Percentiles rank a stretch among this genome's conserved stretches.
Conservation (phyloP, 2,329 filamentous ascomycete species). For the Capronia coronata region DNA sequence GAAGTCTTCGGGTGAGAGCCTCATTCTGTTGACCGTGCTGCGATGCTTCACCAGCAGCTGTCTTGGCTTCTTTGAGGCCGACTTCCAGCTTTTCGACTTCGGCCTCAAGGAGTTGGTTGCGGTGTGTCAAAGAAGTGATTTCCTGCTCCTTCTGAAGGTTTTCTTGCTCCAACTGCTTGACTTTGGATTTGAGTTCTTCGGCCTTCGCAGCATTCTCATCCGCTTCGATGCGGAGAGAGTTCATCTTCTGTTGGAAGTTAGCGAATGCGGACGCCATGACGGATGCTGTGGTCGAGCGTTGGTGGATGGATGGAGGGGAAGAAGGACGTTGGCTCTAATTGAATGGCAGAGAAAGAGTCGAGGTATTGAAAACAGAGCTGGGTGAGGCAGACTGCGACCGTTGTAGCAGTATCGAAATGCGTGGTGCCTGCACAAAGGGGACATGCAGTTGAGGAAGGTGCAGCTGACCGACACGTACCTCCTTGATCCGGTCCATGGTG, state of each 20-base stretch:
- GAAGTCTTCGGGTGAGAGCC: constrained; percentile 80
- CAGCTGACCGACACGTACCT: constrained; percentile 54
- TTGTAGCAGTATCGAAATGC: constrained; percentile 14
- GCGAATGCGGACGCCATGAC: constrained; percentile 29
- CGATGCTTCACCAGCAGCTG: constrained; percentile 71
- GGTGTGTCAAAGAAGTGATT: constrained; percentile 92
- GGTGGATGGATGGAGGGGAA: constrained; percentile 17
- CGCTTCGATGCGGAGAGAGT: constrained; percentile 85
- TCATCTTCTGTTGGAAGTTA: constrained; percentile 67
- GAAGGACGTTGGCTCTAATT: constrained; percentile 27
- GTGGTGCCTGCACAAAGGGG: constrained; percentile 12
- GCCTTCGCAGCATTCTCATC: constrained; percentile 75
- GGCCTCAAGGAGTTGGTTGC: constrained; percentile 80
- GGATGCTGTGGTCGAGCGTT: constrained; percentile 7
- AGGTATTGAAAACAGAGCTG: constrained; percentile 7
- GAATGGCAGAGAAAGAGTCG: background rate
- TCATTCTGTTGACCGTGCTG: constrained; percentile 86
- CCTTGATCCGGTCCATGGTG: constrained; percentile 83
- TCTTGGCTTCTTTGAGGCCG: constrained; percentile 79
- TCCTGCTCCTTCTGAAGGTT: constrained; percentile 96
- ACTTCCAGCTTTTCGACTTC: constrained; percentile 91
- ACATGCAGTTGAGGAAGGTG: constrained; percentile 33
- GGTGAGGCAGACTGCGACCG: constrained; percentile 4
- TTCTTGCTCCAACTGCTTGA: constrained; percentile 91
- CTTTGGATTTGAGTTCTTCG: constrained; percentile 77